Conservation (phyloP, 148 eudicot species). For the Chenopodium berlandieri region DNA sequence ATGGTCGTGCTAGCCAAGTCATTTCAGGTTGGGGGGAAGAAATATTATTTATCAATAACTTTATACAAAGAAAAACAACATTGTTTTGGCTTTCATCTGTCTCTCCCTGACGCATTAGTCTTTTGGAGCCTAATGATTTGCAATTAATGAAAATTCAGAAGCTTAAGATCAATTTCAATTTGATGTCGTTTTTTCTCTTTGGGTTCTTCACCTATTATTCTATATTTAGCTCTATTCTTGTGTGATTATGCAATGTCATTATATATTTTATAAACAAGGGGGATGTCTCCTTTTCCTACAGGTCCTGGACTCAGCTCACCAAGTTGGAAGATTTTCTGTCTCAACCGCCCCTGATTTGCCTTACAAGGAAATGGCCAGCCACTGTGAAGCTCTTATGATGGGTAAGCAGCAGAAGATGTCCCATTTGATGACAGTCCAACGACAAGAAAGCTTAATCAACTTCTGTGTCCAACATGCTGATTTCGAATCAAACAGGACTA, state of each 20-base stretch:
- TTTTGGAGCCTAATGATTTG: neutral
- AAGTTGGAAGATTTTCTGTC: constrained; percentile 77
- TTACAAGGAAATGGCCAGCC: constrained; percentile 82
- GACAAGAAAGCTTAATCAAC: constrained; percentile 39
- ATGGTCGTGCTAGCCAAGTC: neutral
- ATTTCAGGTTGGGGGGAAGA: neutral
- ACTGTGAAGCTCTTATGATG: constrained; percentile 78
- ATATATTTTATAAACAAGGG: neutral
- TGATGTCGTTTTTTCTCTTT: neutral
- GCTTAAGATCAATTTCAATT: neutral
- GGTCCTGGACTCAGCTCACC: constrained; percentile 84
- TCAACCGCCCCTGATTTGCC: constrained; percentile 69
- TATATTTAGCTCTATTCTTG: neutral
- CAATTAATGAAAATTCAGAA: neutral
- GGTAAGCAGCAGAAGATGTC: constrained; percentile 94
- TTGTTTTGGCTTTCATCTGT: neutral
- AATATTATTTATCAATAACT: too few species aligned
- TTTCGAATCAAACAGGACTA: constrained; percentile 25
- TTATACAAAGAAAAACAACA: neutral
- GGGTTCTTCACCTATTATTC: neutral
- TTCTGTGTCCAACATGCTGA: constrained; percentile 22
- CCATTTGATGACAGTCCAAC: constrained; percentile 52
- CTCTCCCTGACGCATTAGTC: neutral
- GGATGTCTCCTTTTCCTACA: constrained; percentile 21
- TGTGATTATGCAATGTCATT: neutral